Percentiles rank a stretch among this genome's conserved stretches.
Evolutionary conservation across 169 alveolate genomes (phyloP).

Genomic region (Plasmodium adleri): DNA sequence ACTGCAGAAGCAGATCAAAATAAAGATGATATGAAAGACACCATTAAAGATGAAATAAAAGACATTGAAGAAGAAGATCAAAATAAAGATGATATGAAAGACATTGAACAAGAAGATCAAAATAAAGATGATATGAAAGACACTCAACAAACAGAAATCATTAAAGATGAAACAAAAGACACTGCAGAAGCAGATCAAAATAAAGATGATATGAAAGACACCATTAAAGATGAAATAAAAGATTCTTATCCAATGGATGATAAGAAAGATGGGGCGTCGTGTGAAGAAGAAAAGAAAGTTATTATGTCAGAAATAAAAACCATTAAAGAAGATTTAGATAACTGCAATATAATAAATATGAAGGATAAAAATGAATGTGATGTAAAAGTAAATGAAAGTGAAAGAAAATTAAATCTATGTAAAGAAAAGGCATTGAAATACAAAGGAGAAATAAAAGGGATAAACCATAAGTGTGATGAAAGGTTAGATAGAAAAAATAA

Average conservation of each 20-base stretch:
- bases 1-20: not conserved
- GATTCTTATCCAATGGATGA: not conserved
- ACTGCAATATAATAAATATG: not conserved
- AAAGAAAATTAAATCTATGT: conserved; percentile 18
- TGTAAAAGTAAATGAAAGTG: conserved; percentile 1
- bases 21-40: not conserved
- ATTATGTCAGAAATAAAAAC: conserved; percentile 2
- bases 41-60: too few species aligned
- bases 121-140: too few species aligned
- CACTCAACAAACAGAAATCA: too few species aligned
- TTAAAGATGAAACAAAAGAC: too few species aligned
- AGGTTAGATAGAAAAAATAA: conserved; percentile 21
- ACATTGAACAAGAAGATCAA: too few species aligned
- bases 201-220: too few species aligned
- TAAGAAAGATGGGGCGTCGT: conserved; percentile 1
- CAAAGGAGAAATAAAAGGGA: conserved; percentile 10
- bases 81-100: too few species aligned
- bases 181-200: too few species aligned
- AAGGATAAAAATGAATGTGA: not conserved
- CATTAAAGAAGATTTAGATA: conserved; percentile 13
- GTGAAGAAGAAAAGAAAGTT: conserved; percentile 22
- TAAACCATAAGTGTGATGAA: conserved; percentile 1
- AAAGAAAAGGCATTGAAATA: conserved; percentile 29
- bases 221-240: not conserved
- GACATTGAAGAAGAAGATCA: too few species aligned